Base-by-base conservation (phyloP, 805 yeast genomes). In the Teunomyces cretensis region DNA sequence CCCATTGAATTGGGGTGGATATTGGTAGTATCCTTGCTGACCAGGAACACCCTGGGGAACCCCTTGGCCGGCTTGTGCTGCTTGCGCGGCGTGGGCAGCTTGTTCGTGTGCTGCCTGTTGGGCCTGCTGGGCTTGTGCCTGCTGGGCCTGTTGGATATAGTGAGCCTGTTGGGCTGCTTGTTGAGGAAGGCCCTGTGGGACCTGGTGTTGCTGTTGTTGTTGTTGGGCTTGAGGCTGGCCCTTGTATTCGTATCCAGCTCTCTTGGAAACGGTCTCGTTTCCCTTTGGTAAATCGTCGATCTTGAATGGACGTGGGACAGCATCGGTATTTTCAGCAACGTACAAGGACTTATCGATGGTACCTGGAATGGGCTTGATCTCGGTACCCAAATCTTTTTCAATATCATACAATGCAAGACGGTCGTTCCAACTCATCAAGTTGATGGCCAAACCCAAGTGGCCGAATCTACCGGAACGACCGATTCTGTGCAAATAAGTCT, bases 401-500 rank as follows among this genome's bases (percentile, higher is more conserved):
- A 94, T 91, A 67, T 88, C 88, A 70, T 90, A 92, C 60, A 94
- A 76, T 62, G 87, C 88, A 70, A 87, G 90, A 64, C 98, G 82
- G 66, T 94, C 99, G 60, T 90, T 84, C 97, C 97, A 92, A 67
- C 91, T 88, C 74, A 94, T 89, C 59, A 94, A 80, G 72, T 94
- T 94, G 62, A 94, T 90, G 27, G 99, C 99, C 64, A 94, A 79
- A 77, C 99, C 99, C 62, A 91, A 81, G 67, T 94, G 99, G 54
- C 99, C 99, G 61, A 88, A 94, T 77, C 99, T 88, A 56, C 99
- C 98, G 6, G 97, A 90, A 76, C 99, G 89, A 78, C 98, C 98
- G 57, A 92, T 94, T 79, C 98, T 87, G 74, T 94, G 99, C 57
- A 94, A 79, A 65, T 94, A 94, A 33, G 98, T 94, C 68, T 94